Conservation (phyloP, 179 eudicot genomes). For the Silene vulgaris region DNA sequence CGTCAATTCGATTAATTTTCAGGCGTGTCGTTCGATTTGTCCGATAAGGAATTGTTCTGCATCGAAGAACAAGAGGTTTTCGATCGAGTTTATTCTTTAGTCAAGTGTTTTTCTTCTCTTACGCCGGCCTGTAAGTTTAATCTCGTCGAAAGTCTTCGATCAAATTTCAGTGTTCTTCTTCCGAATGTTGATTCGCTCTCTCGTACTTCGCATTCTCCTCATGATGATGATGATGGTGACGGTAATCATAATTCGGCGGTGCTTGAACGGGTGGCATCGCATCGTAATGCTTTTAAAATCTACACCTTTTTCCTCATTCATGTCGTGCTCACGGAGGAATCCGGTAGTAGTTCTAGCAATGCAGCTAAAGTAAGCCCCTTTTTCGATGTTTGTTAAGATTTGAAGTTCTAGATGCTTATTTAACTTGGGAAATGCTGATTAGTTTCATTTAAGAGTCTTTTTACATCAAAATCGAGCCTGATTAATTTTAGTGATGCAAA, state of each 20-base stretch:
- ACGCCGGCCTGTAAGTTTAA: constrained; percentile 55
- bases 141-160: constrained; percentile 63
- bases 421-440: background rate
- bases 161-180: constrained; percentile 79
- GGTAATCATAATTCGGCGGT: constrained; percentile 28
- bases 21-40: constrained; percentile 73
- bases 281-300: constrained; percentile 76
- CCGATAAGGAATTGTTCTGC: constrained; percentile 80
- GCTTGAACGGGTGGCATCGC: constrained; percentile 58
- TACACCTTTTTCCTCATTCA: constrained; percentile 75
- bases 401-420: background rate
- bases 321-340: constrained; percentile 58
- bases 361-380: constrained; percentile 47
- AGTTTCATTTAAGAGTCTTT: too few species aligned
- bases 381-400: background rate
- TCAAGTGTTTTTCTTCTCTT: constrained; percentile 53
- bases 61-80: constrained; percentile 83
- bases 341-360: constrained; percentile 27
- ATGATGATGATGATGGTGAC: constrained; percentile 25
- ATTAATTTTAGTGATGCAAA: background rate
- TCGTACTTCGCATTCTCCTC: constrained; percentile 31
- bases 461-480: background rate
- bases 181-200: constrained; percentile 74
- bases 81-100: constrained; percentile 67
- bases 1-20: constrained; percentile 10